Base-by-base conservation (phyloP, 495 filamentous ascomycete genomes). In the Beverwykella pulmonaria region DNA sequence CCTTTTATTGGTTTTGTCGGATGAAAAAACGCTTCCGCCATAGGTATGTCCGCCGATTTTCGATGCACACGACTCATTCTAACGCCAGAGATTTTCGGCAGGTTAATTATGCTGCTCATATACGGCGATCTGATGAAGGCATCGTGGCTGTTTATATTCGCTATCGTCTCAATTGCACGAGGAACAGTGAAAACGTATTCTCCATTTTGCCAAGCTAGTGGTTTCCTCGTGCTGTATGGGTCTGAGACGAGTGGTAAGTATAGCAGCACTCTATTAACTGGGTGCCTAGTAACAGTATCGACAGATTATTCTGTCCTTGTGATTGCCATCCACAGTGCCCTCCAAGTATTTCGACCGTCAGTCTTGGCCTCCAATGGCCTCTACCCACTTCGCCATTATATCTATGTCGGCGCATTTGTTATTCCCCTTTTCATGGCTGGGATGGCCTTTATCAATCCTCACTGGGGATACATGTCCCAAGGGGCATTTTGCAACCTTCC, bases 1-100 rank as follows among this genome's bases (percentile, higher is more conserved):
- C 85, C 20, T 78, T 88, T 54, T 92, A 88, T 75, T 91, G 88
- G 87, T 90, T 92, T 75, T 76, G 83, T 46, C 83, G 83, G 69
- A 92, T 92, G 89, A 82, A 84, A 68, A 82, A 86, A 71, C 84
- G 79, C 49, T 92, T 91, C 74, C 83, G 90, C 54, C 90, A 91
- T 73, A 86, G 88, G 88, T 88, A 83, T 78, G 82, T 74, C 30
- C 52, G 15, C 52, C 23, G 17, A n/a, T 46, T 27, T 50, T 1
- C 44, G 26, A 66, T 10, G 5, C 4, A 25, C 20, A 7, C 6
- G 17, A 60, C 3, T 20, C 30, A 8, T 2, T 20, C 32, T 59
- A 17, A 47, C 15, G 15, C 39, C 2, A 46, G 12, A 26, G 9
- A n/a, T 30, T 20, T 9, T 46, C 2, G 7, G 19, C 53, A 68